Evolutionary conservation across 257 asterid species (phyloP).

Genomic region (Primulina huaijiensis): DNA sequence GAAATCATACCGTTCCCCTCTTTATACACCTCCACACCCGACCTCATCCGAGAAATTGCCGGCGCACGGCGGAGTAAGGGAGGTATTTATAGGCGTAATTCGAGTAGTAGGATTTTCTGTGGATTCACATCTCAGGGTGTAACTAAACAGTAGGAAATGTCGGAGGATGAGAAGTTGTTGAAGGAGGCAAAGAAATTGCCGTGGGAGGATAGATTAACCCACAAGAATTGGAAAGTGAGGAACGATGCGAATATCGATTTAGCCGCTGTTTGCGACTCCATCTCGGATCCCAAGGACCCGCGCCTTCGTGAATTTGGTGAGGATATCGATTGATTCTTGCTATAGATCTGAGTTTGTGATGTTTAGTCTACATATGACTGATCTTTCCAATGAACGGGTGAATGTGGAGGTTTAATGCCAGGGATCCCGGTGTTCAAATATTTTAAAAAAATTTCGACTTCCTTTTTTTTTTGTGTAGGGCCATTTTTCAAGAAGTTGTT

Average conservation of each 20-base stretch:
- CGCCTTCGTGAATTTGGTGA: constrained; percentile 96
- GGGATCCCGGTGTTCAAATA: constrained; percentile 32
- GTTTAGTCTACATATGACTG: constrained; percentile 28
- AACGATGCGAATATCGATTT: constrained; percentile 94
- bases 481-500: constrained; percentile 75
- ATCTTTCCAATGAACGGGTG: constrained; percentile 31
- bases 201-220: constrained; percentile 95
- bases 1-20: neutral
- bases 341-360: constrained; percentile 53
- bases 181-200: constrained; percentile 98
- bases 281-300: constrained; percentile 93
- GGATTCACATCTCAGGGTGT: neutral
- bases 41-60: constrained; percentile 38
- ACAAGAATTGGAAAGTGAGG: constrained; percentile 99
- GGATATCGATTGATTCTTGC: constrained; percentile 25
- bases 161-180: constrained; percentile 99
- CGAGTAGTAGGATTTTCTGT: constrained; percentile 4
- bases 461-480: constrained; percentile 41
- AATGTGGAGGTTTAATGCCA: constrained; percentile 32
- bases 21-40: constrained; percentile 27
- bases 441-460: constrained; percentile 24
- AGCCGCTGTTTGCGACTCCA: constrained; percentile 82
- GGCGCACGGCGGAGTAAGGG: constrained; percentile 32
- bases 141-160: constrained; percentile 45
- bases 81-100: constrained; percentile 11